phyloP scores from a whole-genome alignment of 1,139 yeast genomes.

The Yamadazyma blattariae region DNA sequence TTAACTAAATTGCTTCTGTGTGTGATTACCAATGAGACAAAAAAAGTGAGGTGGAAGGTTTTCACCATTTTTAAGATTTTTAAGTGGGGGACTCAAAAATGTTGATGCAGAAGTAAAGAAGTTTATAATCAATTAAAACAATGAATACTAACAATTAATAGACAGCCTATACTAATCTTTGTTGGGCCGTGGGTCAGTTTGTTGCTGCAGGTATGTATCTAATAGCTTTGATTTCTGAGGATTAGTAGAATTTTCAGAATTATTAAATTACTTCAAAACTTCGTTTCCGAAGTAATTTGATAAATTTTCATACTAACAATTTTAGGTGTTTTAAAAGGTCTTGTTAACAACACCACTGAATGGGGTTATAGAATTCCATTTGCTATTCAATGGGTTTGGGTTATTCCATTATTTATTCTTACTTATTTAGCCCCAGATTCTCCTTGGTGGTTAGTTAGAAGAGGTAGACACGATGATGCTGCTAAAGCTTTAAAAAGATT shows the following conservation, averaged over 20 bases:
- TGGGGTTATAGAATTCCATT: conserved; percentile 25
- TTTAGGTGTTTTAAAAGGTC: conserved; percentile 24
- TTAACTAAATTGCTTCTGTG: no score
- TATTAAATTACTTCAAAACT: no score
- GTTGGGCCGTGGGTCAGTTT: conserved; percentile 32
- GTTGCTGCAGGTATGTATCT: conserved; percentile 27
- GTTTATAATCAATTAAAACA: no score
- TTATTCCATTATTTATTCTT: conserved; percentile 19
- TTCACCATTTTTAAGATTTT: no score
- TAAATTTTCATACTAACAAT: no score
- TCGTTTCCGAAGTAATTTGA: no score
- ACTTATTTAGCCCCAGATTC: conserved; percentile 25
- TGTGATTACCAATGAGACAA: no score
- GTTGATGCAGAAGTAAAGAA: no score
- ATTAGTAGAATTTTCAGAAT: no score
- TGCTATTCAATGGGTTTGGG: conserved; percentile 29
- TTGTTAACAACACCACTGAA: conserved; percentile 18
- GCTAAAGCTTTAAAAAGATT: conserved; percentile 19
- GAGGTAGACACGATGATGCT: conserved; percentile 21
- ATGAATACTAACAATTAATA: not conserved
- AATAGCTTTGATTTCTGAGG: no score
- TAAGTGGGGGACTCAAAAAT: not conserved
- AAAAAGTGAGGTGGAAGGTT: no score
- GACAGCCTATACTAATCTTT: conserved; percentile 26
- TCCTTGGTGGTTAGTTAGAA: conserved; percentile 26